A percentile compares a stretch with the other conserved stretches of the same genome.
These are phyloP conservation scores for Lactifluus piperatus DNA, from an alignment of 768 basidiomycete genomes.

Conservation along the genomic window DNA sequence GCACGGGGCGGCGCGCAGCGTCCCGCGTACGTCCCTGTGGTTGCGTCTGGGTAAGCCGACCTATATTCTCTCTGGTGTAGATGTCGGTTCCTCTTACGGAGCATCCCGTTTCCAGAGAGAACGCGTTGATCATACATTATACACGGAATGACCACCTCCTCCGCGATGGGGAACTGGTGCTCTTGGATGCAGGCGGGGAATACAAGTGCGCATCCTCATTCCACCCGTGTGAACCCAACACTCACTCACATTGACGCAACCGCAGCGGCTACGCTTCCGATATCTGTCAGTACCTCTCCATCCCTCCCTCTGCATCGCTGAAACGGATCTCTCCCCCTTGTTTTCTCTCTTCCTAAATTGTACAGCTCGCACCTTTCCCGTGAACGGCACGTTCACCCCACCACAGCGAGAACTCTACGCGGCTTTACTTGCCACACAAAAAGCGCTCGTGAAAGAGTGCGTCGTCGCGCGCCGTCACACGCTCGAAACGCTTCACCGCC, in stretches of 20 bases:
- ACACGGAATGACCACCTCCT: slow-evolving; percentile 82
- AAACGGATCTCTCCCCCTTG: too few species aligned
- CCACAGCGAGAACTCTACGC: slow-evolving; percentile 82
- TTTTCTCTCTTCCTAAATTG: too few species aligned
- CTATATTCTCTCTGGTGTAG: too few species aligned
- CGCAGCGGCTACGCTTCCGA: slow-evolving; percentile 87
- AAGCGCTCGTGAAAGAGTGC: too few species aligned
- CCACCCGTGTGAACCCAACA: not conserved
- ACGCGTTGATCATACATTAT: slow-evolving; percentile 90
- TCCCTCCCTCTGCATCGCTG: too few species aligned
- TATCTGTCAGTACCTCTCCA: slow-evolving; percentile 66
- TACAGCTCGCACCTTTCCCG: slow-evolving; percentile 84
- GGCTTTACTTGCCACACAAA: too few species aligned
- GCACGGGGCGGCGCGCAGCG: slow-evolving; percentile 71
- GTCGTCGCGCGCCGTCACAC: slow-evolving; percentile 46
- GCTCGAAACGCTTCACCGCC: slow-evolving; percentile 69
- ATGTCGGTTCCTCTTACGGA: not conserved
- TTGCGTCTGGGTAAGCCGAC: slow-evolving; percentile 74
- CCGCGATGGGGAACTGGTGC: slow-evolving; percentile 59
- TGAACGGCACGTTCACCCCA: slow-evolving; percentile 65
- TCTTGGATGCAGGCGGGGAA: slow-evolving; percentile 92
- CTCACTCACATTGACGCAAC: slow-evolving; percentile 4
- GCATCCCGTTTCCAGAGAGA: slow-evolving; percentile 44
- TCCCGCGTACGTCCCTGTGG: slow-evolving; percentile 95
- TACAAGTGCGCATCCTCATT: slow-evolving; percentile 50